These are phyloP conservation scores for Epicoccum sorghinum DNA, from an alignment of 2,329 filamentous ascomycete genomes.

Conservation along the genomic window DNA sequence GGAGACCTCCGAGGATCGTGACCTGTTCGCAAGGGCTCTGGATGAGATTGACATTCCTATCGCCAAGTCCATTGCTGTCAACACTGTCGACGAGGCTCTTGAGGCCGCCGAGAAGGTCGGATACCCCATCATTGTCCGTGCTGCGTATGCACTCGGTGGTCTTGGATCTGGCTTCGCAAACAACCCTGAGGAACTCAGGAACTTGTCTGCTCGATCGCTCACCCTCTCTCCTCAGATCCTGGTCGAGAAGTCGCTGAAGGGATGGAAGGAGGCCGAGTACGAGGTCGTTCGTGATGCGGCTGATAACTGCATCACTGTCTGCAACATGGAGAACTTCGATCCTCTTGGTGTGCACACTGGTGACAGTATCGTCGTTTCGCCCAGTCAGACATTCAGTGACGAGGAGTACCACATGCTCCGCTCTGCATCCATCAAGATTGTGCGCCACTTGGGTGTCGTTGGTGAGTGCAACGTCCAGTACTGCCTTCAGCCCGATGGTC, in stretches of 20 bases:
- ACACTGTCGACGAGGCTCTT: conserved; percentile 89
- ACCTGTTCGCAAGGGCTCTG: conserved; percentile 92
- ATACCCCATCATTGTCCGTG: conserved; percentile 97
- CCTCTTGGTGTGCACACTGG: conserved; percentile 97
- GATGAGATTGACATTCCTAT: conserved; percentile 98
- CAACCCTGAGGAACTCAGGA: conserved; percentile 90
- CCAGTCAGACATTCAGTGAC: conserved; percentile 94
- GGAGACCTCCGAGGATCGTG: conserved; percentile 93
- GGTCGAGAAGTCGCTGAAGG: conserved; percentile 98
- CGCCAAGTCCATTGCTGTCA: conserved; percentile 91
- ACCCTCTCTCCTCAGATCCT: conserved; percentile 95
- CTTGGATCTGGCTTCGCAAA: conserved; percentile 95
- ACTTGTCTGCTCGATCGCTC: conserved; percentile 89
- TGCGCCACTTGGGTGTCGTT: conserved; percentile 94
- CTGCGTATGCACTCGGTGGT: conserved; percentile 94
- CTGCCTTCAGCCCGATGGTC: conserved; percentile 91
- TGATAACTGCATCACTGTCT: conserved; percentile 99
- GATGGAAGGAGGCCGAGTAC: conserved; percentile 99
- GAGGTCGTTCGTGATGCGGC: conserved; percentile 96
- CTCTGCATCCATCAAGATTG: conserved; percentile 96
- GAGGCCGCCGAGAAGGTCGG: conserved; percentile 85
- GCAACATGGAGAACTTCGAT: conserved; percentile 99
- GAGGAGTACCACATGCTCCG: conserved; percentile 99
- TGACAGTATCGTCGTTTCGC: conserved; percentile 97
- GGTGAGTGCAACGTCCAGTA: conserved; percentile 99